Evolutionary conservation across 2,329 filamentous ascomycete species (phyloP), one percentile per base, ranked within the genome.

Genomic region (Scedosporium aurantiacum): DNA sequence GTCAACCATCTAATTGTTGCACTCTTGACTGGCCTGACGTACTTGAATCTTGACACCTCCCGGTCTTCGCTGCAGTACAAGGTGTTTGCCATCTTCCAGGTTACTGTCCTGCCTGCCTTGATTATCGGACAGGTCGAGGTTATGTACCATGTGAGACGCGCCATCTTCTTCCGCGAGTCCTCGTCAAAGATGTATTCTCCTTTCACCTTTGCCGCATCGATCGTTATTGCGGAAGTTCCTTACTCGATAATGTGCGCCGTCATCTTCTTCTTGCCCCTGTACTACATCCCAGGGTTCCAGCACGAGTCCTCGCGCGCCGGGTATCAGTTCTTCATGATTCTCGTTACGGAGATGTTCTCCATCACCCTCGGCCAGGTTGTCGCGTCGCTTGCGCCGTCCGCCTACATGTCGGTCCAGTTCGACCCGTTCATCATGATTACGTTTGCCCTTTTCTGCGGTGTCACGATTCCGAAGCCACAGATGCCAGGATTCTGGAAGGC

Each of bases 41-140:
- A 88, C 72, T 78, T 95, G 57, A 82, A 90, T 63, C 82, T 96
- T 7, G 86, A 93, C 69, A 75, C 91, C 68, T 91, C 88, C 2
- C 83, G 88, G 8, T 76, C 86, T 1, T 89, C 87, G 1, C 80
- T 96, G 4, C 91, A 96, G 73, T 89, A 94, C 77, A 86, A 87
- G 63, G 82, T 96, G 64, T 96, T 96, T 73, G 84, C 93, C 73
- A 89, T 94, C 72, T 96, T 96, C 82, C 90, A 95, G 71, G 84
- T 91, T 59, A 91, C 90, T 0, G 89, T 96, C 23, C 79, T 96
- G 27, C 90, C 91, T 0, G 89, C 89, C 1, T 79, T 95, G 32
- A 90, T 96, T 71, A 84, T 96, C 62, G 85, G 86, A 1, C 90
- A 95, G 69, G 88, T 95, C 60, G 88, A 96, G 72, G 70, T 75